These are phyloP conservation scores for Yarrowia deformans DNA, from an alignment of 805 yeast genomes.

Conservation along the genomic window DNA sequence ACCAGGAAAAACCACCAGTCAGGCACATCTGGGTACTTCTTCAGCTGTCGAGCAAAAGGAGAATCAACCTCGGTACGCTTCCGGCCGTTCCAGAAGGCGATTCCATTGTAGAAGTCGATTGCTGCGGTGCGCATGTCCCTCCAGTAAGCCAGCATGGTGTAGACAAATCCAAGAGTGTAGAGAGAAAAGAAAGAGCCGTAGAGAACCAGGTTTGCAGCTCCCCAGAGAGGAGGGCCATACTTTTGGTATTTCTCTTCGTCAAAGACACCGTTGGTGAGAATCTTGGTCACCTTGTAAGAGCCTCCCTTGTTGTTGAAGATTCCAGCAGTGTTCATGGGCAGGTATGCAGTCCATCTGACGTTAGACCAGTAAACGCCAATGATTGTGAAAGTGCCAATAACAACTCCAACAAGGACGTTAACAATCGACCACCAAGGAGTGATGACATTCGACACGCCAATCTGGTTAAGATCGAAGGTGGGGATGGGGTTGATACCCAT, in stretches of 20 bases:
- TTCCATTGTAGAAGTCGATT: conserved; percentile 1
- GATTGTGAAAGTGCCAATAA: conserved; percentile 40
- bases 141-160: conserved; percentile 53
- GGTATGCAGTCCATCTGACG: conserved; percentile 58
- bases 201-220: conserved; percentile 61
- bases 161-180: conserved; percentile 60
- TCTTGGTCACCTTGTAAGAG: conserved; percentile 54
- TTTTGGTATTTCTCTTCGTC: conserved; percentile 56
- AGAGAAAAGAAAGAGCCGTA: conserved; percentile 62
- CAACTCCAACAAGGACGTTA: conserved; percentile 27
- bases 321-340: conserved; percentile 58
- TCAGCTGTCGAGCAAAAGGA: conserved; percentile 60
- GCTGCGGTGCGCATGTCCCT: conserved; percentile 2
- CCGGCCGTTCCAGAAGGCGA: conserved; percentile 43
- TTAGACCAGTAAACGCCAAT: conserved; percentile 54
- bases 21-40: conserved; percentile 59
- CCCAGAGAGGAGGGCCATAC: conserved; percentile 64
- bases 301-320: conserved; percentile 56
- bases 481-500: conserved; percentile 56
- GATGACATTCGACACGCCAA: conserved; percentile 36
- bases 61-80: conserved; percentile 52
- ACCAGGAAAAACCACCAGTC: conserved; percentile 58
- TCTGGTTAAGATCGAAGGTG: conserved; percentile 55
- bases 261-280: conserved; percentile 54
- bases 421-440: conserved; percentile 41